Base-by-base conservation (phyloP, 495 filamentous ascomycete species). In the Penicillium goetzii region DNA sequence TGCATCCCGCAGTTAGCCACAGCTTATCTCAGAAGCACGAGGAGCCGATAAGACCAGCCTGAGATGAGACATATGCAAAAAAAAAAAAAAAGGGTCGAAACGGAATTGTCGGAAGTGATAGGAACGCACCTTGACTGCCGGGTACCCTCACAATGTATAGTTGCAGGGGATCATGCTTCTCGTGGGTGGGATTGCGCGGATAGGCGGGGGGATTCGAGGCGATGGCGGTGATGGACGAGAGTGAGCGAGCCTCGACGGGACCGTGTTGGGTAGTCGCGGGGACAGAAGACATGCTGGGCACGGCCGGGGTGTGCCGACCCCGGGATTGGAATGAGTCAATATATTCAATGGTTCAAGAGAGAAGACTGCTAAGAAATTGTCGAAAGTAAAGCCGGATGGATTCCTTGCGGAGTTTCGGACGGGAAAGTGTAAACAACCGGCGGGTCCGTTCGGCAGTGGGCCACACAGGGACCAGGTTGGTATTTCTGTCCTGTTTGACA, bases 101-200 rank as follows among this genome's bases (percentile, higher is more conserved):
- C 4, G 14, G 47, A 15, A 4, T 15, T 45, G 12, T 41, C 8
- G 58, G 23, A 51, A 47, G n/a, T 26, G 26, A 23, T 33, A 23
- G 10, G 1, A 21, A 73, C 81, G 36, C 80, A 94, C 93, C 93
- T 87, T 86, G 86, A 64, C 89, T 96, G 15, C 95, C 93, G 2
- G 94, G 94, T 0, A 98, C 93, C 59, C 92, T 83, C 12, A 93
- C 93, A 64, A 98, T 96, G 72, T 98, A 98, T 25, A 98, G 80
- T 4, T 87, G 85, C 43, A 98, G 74, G 9, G 90, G 88, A 40
- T 90, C 83, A 56, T 86, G 82, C 61, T 77, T 81, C 60, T 80
- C 75, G 63, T 88, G 85, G 12, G 84, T 87, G n/a, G 86, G 89
- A 78, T 87, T 90, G 65, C 85, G 84, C 51, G 92, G 90, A 72